Conservation (phyloP, 2,329 filamentous ascomycete genomes). For the Apiospora aurea region DNA sequence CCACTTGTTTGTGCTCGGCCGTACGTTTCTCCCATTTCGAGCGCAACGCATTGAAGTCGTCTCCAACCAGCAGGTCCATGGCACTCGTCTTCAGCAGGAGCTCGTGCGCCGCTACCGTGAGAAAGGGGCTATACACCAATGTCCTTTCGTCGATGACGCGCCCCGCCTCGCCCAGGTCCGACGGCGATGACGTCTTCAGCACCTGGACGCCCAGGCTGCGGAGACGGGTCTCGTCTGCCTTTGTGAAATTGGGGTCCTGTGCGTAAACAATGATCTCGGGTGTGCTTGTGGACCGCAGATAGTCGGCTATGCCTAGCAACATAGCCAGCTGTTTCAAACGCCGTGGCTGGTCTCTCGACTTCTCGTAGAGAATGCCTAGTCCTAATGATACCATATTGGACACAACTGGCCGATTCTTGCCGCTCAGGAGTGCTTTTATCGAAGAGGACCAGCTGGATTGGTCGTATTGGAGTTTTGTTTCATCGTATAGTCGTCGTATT, state of each 20-base stretch:
- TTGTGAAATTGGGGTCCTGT: constrained; percentile 42
- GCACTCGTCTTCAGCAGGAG: constrained; percentile 26
- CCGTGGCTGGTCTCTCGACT: constrained; percentile 36
- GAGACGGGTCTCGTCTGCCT: constrained; percentile 37
- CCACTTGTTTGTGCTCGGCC: constrained; percentile 36
- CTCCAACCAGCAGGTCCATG: constrained; percentile 34
- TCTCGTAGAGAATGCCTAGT: constrained; percentile 28
- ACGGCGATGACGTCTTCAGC: constrained; percentile 36
- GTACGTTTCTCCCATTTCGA: constrained; percentile 41
- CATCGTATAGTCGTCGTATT: constrained; percentile 28
- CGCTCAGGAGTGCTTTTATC: constrained; percentile 26
- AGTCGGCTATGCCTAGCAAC: constrained; percentile 35
- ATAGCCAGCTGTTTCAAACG: constrained; percentile 41
- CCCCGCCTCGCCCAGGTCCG: constrained; percentile 38
- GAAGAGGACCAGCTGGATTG: constrained; percentile 26
- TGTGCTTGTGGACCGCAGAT: constrained; percentile 23
- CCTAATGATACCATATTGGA: constrained; percentile 30
- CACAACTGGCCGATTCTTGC: constrained; percentile 27
- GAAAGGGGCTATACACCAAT: constrained; percentile 40
- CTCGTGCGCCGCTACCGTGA: constrained; percentile 32
- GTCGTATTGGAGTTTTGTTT: constrained; percentile 23
- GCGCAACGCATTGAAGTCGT: constrained; percentile 39
- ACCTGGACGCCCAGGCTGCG: constrained; percentile 34
- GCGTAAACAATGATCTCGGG: constrained; percentile 35
- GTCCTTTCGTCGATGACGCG: constrained; percentile 34